phyloP scores from a whole-genome alignment of 2,329 filamentous ascomycete genomes.

The Neonectria coccinea region DNA sequence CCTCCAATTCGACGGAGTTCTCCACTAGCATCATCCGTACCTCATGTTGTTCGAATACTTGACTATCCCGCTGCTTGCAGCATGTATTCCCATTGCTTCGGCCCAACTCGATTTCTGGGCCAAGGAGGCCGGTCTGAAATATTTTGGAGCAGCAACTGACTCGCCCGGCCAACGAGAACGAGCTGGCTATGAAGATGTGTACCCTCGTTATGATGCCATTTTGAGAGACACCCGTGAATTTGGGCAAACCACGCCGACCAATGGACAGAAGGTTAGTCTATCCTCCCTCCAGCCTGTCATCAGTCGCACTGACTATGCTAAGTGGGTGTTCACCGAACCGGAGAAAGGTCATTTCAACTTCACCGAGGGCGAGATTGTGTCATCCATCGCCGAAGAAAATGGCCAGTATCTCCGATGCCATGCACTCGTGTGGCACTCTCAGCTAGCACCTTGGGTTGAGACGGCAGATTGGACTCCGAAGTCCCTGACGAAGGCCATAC shows the following conservation, averaged over 20 bases:
- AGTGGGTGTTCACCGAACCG: slow-evolving; percentile 11
- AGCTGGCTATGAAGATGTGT: slow-evolving; percentile 5
- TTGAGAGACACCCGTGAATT: slow-evolving; percentile 7
- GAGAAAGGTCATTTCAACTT: slow-evolving; percentile 7
- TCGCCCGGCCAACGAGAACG: slow-evolving; percentile 13
- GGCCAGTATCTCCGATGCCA: slow-evolving; percentile 70
- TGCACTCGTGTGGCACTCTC: slow-evolving; percentile 60
- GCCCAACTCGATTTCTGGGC: slow-evolving; percentile 11
- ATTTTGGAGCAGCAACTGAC: slow-evolving; percentile 15
- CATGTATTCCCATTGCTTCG: not conserved
- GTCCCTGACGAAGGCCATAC: slow-evolving; percentile 63
- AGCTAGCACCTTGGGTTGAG: slow-evolving; percentile 38
- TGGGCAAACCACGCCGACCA: slow-evolving; percentile 6
- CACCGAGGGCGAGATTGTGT: slow-evolving; percentile 10
- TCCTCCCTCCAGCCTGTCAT: not conserved
- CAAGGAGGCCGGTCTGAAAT: slow-evolving; percentile 12
- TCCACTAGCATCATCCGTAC: not conserved
- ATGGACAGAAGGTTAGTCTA: slow-evolving; percentile 12
- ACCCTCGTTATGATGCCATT: slow-evolving; percentile 10
- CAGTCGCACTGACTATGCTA: not conserved
- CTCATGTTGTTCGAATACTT: not conserved
- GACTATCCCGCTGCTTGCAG: not conserved
- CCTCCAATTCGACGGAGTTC: not conserved
- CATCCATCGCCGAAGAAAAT: slow-evolving; percentile 52
- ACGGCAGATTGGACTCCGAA: slow-evolving; percentile 58